These are phyloP conservation scores for Dovyalis caffra DNA, from an alignment of 345 rosid genomes.

Conservation along the genomic window DNA sequence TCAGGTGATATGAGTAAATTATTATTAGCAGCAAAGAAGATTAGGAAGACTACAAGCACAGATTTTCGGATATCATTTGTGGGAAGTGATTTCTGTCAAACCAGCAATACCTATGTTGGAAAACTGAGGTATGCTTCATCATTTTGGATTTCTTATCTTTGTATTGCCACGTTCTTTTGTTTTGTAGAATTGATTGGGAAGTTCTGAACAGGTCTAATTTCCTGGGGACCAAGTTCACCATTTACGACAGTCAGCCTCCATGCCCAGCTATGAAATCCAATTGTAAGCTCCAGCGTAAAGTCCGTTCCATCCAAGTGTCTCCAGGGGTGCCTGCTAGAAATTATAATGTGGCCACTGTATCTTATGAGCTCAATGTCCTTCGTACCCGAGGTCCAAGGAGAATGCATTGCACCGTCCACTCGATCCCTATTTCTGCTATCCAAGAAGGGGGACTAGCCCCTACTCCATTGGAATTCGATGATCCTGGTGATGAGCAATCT, in stretches of 20 bases:
- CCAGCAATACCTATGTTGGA: conserved; percentile 61
- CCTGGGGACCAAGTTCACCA: conserved; percentile 82
- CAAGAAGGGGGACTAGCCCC: conserved; percentile 63
- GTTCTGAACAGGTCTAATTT: conserved; percentile 74
- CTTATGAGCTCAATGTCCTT: conserved; percentile 77
- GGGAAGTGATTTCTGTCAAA: conserved; percentile 59
- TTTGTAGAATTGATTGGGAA: conserved; percentile 14
- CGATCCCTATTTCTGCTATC: conserved; percentile 60
- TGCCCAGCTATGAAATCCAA: conserved; percentile 31
- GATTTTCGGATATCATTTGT: conserved; percentile 74
- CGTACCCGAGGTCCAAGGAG: conserved; percentile 92
- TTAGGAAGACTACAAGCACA: conserved; percentile 61
- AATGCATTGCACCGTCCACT: conserved; percentile 71
- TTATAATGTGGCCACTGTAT: conserved; percentile 48
- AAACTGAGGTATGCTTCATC: conserved; percentile 56
- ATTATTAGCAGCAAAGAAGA: conserved; percentile 78
- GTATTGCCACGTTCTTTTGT: neutral
- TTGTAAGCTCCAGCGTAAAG: conserved; percentile 29
- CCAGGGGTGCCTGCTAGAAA: conserved; percentile 38
- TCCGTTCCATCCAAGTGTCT: conserved; percentile 44
- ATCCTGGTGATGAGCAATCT: conserved; percentile 18
- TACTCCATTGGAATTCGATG: conserved; percentile 48
- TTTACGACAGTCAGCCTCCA: conserved; percentile 64
- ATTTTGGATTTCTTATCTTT: conserved; percentile 3
- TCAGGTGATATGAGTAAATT: conserved; percentile 75